These are phyloP conservation scores for Barnettozyma botsteinii DNA, from an alignment of 805 yeast species.

Conservation along the genomic window DNA sequence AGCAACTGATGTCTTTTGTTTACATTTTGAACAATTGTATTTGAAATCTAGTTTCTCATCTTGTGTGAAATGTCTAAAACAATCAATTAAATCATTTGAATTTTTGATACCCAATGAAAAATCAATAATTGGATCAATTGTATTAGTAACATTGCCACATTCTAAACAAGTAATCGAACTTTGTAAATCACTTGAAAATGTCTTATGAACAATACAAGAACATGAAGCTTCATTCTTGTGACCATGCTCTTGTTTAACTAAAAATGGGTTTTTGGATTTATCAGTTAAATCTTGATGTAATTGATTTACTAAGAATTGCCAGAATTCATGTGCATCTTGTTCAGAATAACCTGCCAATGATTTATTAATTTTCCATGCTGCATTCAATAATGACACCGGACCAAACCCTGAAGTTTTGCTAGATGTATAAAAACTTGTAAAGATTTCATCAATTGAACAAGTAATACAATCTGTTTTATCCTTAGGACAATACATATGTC, in stretches of 20 bases:
- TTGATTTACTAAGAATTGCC: constrained; percentile 87
- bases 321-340: constrained; percentile 98
- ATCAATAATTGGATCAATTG: constrained; percentile 87
- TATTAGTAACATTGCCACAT: constrained; percentile 52
- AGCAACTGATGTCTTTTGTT: constrained; percentile 53
- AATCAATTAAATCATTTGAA: constrained; percentile 44
- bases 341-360: constrained; percentile 92
- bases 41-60: constrained; percentile 70
- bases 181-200: constrained; percentile 79
- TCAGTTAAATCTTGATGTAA: constrained; percentile 46
- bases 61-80: constrained; percentile 72
- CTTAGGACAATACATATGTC: constrained; percentile 53
- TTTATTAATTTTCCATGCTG: constrained; percentile 82
- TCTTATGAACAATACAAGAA: constrained; percentile 72
- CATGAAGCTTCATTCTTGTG: constrained; percentile 34
- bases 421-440: constrained; percentile 67
- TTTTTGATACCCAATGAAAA: constrained; percentile 68
- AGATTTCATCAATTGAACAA: constrained; percentile 79
- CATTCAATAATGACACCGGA: constrained; percentile 69
- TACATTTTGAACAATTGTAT: constrained; percentile 68
- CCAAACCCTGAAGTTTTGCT: constrained; percentile 65
- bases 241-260: constrained; percentile 1
- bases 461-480: constrained; percentile 54
- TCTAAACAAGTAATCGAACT: constrained; percentile 70
- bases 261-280: constrained; percentile 11